Base-by-base conservation (phyloP, 805 yeast genomes). In the Kurtzmaniella cleridarum region DNA sequence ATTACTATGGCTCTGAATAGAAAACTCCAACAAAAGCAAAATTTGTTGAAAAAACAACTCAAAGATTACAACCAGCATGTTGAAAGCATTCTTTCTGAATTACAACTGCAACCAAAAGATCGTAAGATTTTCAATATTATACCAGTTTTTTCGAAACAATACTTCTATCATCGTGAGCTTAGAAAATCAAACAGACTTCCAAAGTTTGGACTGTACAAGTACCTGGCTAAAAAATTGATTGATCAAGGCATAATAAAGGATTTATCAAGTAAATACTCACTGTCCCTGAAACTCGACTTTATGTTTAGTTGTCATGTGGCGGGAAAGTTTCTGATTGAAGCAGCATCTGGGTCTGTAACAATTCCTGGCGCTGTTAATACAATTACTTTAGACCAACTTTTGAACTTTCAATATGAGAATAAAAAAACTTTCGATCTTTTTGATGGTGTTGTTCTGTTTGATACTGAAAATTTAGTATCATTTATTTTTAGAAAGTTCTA, bases 401-500 rank as follows among this genome's bases (percentile, higher is more conserved):
- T 91, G 45, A 77, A 76, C 33, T 69, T 75, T 37, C 96, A 90
- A 59, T 86, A 84, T 45, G 89, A 85, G 47, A 77, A 77, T 46
- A 71, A 72, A 36, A 60, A 67, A 30, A 61, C 60, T 12, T 64
- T 86, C 50, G 62, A 69, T 3, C 48, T 84, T 45, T 84, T 88
- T 54, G 81, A 80, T 41, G 84, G 81, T 0, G 75, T 75, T 72
- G 89, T 79, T 5, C 66, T 68, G 16, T 78, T 90, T 47, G 80
- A 83, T 55, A 80, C 95, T 3, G 75, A 81, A 42, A 69, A 78
- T 38, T 63, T 88, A 49, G 70, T 84, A 15, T 76, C 78, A 12
- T 77, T 90, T 44, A 76, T 90, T 16, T 81, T 88, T 59, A 73
- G 73, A 47, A 83, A 84, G 59, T 89, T 89, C 56, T 85, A 84